Base-by-base conservation (phyloP, 164 flowering plant species). In the Magnolia officinalis region DNA sequence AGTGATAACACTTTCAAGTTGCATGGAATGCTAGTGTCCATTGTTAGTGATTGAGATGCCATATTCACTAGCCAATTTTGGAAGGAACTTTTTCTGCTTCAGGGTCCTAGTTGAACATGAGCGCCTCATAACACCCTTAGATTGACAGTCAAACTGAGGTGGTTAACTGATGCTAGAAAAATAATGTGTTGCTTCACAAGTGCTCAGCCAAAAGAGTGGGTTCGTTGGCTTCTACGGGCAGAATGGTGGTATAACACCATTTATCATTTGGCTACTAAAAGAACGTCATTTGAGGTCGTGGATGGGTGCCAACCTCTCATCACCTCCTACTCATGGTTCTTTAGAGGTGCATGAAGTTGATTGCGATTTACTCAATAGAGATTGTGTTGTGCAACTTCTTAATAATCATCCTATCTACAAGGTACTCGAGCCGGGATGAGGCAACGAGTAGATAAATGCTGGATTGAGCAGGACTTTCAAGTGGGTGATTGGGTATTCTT, bases 401-500 rank as follows among this genome's bases (percentile, higher is more conserved):
- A 7, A 63, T n/a, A 9, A n/a, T 37, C 45, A 63, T 26, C 29
- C 29, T 26, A 26, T 63, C 65, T n/a, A 63, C 23, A 63, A 6
- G 23, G 65, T 1, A 81, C 79, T 21, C 49, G n/a, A 19, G 37
- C 67, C 6, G 31, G 52, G 1, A 81, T 67, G 83, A 59, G 67
- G 18, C 31, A 26, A 21, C 55, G 10, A 67, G 45, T 37, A 37
- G 45, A 78, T 37, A 26, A 74, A 26, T 61, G 61, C 9, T 50
- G 52, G 13, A 55, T 52, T 8, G 74, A 74, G 45, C 64, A 3
- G 20, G 63, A 64, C 4, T 78, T 74, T 50, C n/a, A 14, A 45
- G 72, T 78, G 6, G 79, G 79, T 0, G 77, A 81, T 64, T 75
- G 14, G 65, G 81, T 81, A 37, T 1, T 75, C 31, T 51, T 81